Evolutionary conservation across 345 rosid genomes (phyloP), one percentile per base, ranked within the genome.

Genomic region (Heritiera littoralis): DNA sequence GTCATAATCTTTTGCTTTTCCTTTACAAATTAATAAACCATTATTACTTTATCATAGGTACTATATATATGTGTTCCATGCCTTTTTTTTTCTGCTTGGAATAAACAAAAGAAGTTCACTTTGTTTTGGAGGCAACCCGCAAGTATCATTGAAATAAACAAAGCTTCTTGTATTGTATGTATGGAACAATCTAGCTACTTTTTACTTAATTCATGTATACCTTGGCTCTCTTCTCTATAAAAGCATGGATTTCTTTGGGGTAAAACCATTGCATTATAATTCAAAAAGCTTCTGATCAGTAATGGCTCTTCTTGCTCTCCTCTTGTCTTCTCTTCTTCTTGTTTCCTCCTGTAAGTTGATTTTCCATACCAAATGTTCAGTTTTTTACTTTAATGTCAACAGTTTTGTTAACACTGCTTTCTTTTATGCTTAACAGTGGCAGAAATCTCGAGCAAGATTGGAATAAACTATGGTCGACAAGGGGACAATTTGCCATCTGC

Each of bases 391-490:
- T 17, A 10, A 14, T 41, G 6, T 54, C 61, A 32, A 52, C 46
- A 32, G 23, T 54, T 58, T 15, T 72, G 38, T 35, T 17, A 15
- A 51, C 75, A 55, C 1, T 13, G 13, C 1, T 72, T 52, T 54
- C 28, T 54, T 72, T 48, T 20, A 1, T 17, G 46, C 2, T 72
- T 38, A 54, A 17, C 85, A 90, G 93, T 75, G 77, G 89, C 93
- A 28, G 84, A 86, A 81, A 77, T 86, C 83, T 86, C 96, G 3
- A 84, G 78, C 77, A 80, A 85, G 41, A 84, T 89, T 35, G 97
- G 98, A 13, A n/a, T 94, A 5, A 91, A 91, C 97, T 94, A 93
- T 66, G 95, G 93, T 9, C 89, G 88, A 78, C 86, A 90, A n/a
- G 97, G 97, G 4, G 84, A 90, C 88, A 82, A 93, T 81, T 92